Conservation (phyloP, 2,329 filamentous ascomycete species). For the Thermothelomyces thermophilus region DNA sequence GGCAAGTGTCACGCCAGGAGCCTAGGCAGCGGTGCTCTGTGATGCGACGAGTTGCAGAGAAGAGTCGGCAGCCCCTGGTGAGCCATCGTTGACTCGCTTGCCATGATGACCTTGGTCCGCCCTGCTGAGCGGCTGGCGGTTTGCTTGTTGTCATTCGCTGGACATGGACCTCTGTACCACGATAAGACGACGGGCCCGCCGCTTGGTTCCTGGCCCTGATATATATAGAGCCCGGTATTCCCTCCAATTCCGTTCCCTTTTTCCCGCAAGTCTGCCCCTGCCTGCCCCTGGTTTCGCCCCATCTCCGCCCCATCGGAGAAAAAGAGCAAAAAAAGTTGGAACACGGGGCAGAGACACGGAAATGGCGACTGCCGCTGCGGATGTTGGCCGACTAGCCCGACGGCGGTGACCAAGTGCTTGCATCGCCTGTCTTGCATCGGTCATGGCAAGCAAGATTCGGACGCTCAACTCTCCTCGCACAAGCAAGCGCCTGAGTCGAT, state of each 20-base stretch:
- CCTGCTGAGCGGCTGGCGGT: slow-evolving; percentile 16
- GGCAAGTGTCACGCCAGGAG: slow-evolving; percentile 23
- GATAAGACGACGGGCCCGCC: slow-evolving; percentile 15
- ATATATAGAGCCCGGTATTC: no score
- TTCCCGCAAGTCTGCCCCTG: slow-evolving; percentile 11
- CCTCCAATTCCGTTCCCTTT: neutral
- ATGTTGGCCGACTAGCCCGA: slow-evolving; percentile 4
- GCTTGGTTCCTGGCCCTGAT: slow-evolving; percentile 11
- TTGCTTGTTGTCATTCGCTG: slow-evolving; percentile 13
- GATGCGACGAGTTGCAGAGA: slow-evolving; percentile 3
- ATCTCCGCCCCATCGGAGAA: slow-evolving; percentile 1
- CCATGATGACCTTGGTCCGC: slow-evolving; percentile 9
- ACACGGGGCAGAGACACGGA: slow-evolving; percentile 3
- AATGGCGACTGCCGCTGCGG: slow-evolving; percentile 5
- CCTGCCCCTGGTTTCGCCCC: slow-evolving; percentile 2
- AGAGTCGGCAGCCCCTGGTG: no score
- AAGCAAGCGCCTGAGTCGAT: slow-evolving; percentile 17
- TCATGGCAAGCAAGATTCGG: neutral
- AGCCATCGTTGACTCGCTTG: no score
- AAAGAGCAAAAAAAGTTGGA: slow-evolving; percentile 1
- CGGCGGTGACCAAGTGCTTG: slow-evolving; percentile 12
- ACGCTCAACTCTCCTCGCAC: slow-evolving; percentile 7
- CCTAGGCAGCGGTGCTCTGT: slow-evolving; percentile 14
- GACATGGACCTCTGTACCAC: slow-evolving; percentile 15
- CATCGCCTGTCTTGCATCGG: slow-evolving; percentile 7